These are phyloP conservation scores for Neonectria coccinea DNA, from an alignment of 2,329 filamentous ascomycete species.

Conservation along the genomic window DNA sequence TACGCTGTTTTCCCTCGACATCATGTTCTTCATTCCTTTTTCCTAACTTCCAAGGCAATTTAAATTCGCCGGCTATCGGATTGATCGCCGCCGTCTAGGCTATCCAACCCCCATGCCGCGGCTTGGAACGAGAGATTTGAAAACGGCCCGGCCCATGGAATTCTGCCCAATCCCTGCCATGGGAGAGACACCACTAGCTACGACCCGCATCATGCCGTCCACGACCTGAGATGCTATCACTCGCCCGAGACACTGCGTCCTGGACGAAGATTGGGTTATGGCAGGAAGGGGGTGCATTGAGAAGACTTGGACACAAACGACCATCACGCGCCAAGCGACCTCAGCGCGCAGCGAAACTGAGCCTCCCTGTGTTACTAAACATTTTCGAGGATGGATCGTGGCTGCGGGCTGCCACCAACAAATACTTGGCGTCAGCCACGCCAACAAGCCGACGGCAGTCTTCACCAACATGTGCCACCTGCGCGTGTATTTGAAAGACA, in stretches of 20 bases:
- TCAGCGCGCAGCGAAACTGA: conserved; percentile 18
- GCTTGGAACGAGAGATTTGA: conserved; percentile 35
- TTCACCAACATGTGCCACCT: conserved; percentile 11
- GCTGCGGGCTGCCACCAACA: conserved; percentile 19
- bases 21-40: conserved; percentile 8
- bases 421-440: conserved; percentile 17
- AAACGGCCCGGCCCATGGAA: conserved; percentile 42
- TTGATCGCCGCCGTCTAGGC: conserved; percentile 32
- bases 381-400: conserved; percentile 10
- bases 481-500: conserved; percentile 11
- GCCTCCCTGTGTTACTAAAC: neutral
- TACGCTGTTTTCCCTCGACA: neutral
- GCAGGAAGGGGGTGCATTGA: conserved; percentile 13
- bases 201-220: conserved; percentile 22
- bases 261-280: conserved; percentile 1
- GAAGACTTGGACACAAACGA: neutral
- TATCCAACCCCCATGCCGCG: conserved; percentile 28
- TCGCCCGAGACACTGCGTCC: conserved; percentile 24
- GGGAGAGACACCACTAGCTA: conserved; percentile 25
- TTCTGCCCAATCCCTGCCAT: conserved; percentile 34
- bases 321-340: neutral
- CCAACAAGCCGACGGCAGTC: conserved; percentile 16
- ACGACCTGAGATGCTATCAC: conserved; percentile 11
- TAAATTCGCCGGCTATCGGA: conserved; percentile 24
- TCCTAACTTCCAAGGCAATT: conserved; percentile 27